Conservation (phyloP, 768 basidiomycete species). For the Gymnopilus junonius region DNA sequence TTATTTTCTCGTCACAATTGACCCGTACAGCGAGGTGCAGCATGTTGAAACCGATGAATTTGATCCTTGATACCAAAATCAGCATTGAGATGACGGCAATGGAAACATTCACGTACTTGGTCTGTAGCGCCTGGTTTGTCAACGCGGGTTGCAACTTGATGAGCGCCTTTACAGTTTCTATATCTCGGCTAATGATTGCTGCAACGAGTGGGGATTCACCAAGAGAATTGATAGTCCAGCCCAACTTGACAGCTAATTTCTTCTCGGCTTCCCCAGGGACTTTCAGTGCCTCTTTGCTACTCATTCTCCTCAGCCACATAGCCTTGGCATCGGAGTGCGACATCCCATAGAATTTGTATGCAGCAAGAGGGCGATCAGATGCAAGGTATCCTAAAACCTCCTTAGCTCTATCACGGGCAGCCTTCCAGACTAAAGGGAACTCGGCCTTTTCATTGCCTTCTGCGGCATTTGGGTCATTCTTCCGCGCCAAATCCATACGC, state of each 20-base stretch:
- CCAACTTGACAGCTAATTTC: slow-evolving; percentile 51
- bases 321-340: slow-evolving; percentile 47
- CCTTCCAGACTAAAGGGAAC: slow-evolving; percentile 48
- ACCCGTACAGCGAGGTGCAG: slow-evolving; percentile 45
- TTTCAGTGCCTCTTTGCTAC: slow-evolving; percentile 6
- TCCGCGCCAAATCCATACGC: slow-evolving; percentile 52
- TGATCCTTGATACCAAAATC: slow-evolving; percentile 37
- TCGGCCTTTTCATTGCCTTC: slow-evolving; percentile 2
- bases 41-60: slow-evolving; percentile 49
- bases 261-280: slow-evolving; percentile 35
- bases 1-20: slow-evolving; percentile 31
- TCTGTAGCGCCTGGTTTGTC: slow-evolving; percentile 44
- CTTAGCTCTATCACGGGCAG: slow-evolving; percentile 34
- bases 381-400: slow-evolving; percentile 52
- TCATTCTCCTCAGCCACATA: slow-evolving; percentile 41
- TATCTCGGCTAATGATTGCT: slow-evolving; percentile 40
- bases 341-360: slow-evolving; percentile 54
- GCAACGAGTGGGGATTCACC: slow-evolving; percentile 59
- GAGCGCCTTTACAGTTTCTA: slow-evolving; percentile 49
- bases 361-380: slow-evolving; percentile 48
- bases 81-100: not conserved
- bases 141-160: slow-evolving; percentile 45
- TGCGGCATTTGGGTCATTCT: slow-evolving; percentile 51
- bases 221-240: slow-evolving; percentile 49
- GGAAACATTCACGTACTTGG: slow-evolving; percentile 37